Base-by-base conservation (phyloP, 106 monocot genomes). In the Dendrobium nobile region DNA sequence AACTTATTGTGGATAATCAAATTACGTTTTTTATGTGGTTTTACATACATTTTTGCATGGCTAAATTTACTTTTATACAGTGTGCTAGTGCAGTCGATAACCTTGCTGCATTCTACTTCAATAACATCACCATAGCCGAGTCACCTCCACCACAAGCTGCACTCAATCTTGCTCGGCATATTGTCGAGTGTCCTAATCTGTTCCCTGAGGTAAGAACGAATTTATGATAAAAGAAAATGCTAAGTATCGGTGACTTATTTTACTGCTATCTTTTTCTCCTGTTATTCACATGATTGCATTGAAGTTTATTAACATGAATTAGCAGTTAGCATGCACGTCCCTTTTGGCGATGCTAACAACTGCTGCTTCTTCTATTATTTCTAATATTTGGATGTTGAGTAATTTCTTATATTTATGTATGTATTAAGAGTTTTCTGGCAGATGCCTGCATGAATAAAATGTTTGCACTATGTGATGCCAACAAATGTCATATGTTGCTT, bases 51-150 rank as follows among this genome's bases (percentile, higher is more conserved):
- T 31, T 51, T 24, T 65, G 26, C 4, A 43, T 79, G 73, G 26
- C 61, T 47, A 75, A 47, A 41, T 43, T 70, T 70, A 40, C 58
- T 82, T 73, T 19, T 41, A 47, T 44, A 26, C 73, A 98, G 98
- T 98, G 98, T 87, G 98, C 98, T 72, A 88, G 89, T 86, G 91
- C 98, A 59, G 82, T 98, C 65, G 98, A 98, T 85, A 89, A 93
- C 67, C 85, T 98, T 28, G 98, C 98, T 80, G 83, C 89, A 13
- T 98, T 85, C 78, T 98, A 98, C 88, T 98, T 95, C 87, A 92
- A 98, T 82, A 95, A 98, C 65, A 88, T 98, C 42, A 95, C 86
- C 26, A 54, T 72, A 75, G 95, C 78, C 4, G 98, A 98, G 72
- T 84, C 84, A 76, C 82, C 92, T 58, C 94, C 95, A 76, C 88